Evolutionary conservation across 148 eudicot genomes (phyloP), one percentile per base, ranked within the genome.

Genomic region (Rhododendron williamsianum): DNA sequence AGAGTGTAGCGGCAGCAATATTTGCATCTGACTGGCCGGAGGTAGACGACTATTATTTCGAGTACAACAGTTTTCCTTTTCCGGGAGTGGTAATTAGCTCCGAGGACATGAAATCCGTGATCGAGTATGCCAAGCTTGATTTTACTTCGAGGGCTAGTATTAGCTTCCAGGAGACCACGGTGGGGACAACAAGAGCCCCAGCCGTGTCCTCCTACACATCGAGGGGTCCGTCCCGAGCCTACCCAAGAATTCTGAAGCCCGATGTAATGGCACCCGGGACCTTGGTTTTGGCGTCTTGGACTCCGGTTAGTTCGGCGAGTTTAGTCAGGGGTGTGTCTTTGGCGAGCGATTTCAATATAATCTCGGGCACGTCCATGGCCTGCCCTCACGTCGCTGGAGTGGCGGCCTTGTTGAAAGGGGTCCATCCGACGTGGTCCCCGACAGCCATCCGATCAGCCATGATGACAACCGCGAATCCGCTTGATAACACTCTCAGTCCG

Each of bases 191-290:
- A 49, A 15, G 74, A 0, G 90, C 88, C 10, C 90, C 90, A 0
- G 82, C 78, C 0, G 73, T 86, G 49, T 67, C 87, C 9, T 48
- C 25, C 2, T 72, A 60, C 45, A 82, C 86, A 2, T 86, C 88
- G 16, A 87, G 89, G 65, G 89, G 87, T 10, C 91, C 89, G 21
- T 21, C 86, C 0, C 25, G 21, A 33, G 83, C 84, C 38, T 82
- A 87, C 77, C 86, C 88, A 10, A 63, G 87, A 1, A 82, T 87
- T 15, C 18, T 87, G 41, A 85, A 89, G 82, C 89, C 91, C 0
- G 89, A 89, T 58, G 2, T 87, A 4, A 73, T 87, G 91, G 91
- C 91, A 3, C 90, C 87, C 8, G 88, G 90, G 13, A 73, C 79
- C 2, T 30, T 30, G 30, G 30, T 30, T 30, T 30, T 30, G 30